Conservation (phyloP, 2,329 filamentous ascomycete species). For the Fusarium dimerum region DNA sequence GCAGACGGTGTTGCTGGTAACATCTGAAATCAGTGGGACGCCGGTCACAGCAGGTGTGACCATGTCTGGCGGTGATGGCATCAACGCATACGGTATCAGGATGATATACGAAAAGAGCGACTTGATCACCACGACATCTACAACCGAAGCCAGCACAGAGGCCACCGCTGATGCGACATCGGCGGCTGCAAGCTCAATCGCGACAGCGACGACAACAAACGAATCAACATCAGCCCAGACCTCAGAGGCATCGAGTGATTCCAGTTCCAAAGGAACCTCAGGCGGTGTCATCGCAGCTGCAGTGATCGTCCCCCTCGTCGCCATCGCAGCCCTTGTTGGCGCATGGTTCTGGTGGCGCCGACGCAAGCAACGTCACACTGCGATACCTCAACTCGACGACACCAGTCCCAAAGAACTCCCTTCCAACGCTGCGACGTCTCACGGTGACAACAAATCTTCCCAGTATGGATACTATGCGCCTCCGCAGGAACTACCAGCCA, state of each 20-base stretch:
- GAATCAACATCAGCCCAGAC: constrained; percentile 1
- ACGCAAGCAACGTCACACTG: constrained; percentile 11
- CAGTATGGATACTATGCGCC: constrained; percentile 7
- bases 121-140: constrained; percentile 11
- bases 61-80: constrained; percentile 25
- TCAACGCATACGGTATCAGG: constrained; percentile 37
- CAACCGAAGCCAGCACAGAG: constrained; percentile 1
- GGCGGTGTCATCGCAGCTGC: constrained; percentile 32
- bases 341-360: constrained; percentile 33
- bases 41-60: constrained; percentile 22
- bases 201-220: not conserved
- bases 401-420: constrained; percentile 11
- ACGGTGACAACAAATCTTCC: not conserved
- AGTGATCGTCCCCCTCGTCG: constrained; percentile 32
- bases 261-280: constrained; percentile 16
- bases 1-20: constrained; percentile 27
- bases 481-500: constrained; percentile 9
- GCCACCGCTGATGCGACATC: not conserved
- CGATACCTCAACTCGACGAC: not conserved
- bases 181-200: not conserved
- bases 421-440: not conserved
- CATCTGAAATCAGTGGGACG: constrained; percentile 20
- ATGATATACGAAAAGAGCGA: constrained; percentile 39
- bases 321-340: constrained; percentile 25
- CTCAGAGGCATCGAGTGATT: not conserved